Base-by-base conservation (phyloP, 352 stramenopile genomes). In the Blastocystis hominis region DNA sequence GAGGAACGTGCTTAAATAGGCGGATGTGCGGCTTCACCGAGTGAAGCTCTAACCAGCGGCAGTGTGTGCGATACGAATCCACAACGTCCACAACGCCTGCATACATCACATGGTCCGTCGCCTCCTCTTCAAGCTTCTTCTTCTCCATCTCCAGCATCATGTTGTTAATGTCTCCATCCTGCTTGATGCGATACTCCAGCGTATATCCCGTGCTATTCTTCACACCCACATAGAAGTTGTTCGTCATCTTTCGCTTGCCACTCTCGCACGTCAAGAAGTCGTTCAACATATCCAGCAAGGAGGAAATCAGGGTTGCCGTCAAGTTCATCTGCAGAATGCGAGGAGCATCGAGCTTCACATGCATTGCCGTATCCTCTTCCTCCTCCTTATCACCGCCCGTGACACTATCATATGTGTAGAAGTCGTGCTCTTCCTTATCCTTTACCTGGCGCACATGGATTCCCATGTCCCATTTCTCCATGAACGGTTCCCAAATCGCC, bases 401-500 rank as follows among this genome's bases (percentile, higher is more conserved):
- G 30, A 61, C 13, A 30, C 24, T 30, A n/a, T 59, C 50, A 59
- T 59, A 20, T 59, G 50, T 59, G 50, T 46, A 84, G 1, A 53
- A 53, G 46, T 84, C 72, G 20, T 84, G 59, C 47, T 84, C 72
- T 9, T 24, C 9, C 6, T 36, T 54, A 46, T 84, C 53, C 72
- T 84, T 84, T n/a, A 84, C 62, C 72, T 84, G 72, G 47, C 68
- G 66, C 72, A 84, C 72, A 46, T 84, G 44, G 30, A 84, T 61
- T 30, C 30, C 44, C 54, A 84, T 66, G n/a, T 24, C 24, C 77
- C 77, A 87, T 17, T 15, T 17, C 66, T 87, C 77, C 77, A 87
- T 87, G 36, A 87, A 87, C 42, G 77, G 77, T 47, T 87, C 77
- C 62, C 66, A 87, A n/a, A 87, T n/a, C 2, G 62, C 66, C 47